phyloP scores from a whole-genome alignment of 345 rosid species.

The Hibiscus mutabilis region DNA sequence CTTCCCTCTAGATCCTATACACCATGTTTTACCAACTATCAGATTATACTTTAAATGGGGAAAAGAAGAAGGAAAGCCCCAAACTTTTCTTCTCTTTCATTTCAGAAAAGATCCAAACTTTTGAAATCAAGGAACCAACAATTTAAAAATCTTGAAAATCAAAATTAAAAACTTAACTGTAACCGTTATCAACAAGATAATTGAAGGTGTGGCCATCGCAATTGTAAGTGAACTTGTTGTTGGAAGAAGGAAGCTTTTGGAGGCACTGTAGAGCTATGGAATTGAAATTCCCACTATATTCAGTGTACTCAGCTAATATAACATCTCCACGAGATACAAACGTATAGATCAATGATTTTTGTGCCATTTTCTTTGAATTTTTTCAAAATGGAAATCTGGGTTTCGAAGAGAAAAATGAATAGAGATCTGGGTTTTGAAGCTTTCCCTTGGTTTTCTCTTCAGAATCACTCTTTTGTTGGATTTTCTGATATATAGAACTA shows the following conservation, averaged over 20 bases:
- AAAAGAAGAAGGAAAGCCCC: neutral
- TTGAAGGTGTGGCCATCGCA: slow-evolving; percentile 37
- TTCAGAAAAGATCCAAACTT: neutral
- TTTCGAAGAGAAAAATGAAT: slow-evolving; percentile 5
- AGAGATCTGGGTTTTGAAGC: slow-evolving; percentile 12
- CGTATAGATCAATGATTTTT: slow-evolving; percentile 31
- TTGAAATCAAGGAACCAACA: neutral
- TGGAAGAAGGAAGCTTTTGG: slow-evolving; percentile 34
- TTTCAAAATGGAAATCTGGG: neutral
- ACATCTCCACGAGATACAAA: slow-evolving; percentile 29
- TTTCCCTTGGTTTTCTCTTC: neutral
- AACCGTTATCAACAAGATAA: slow-evolving; percentile 33
- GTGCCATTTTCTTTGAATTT: slow-evolving; percentile 15
- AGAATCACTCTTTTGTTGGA: neutral
- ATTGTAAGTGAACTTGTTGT: slow-evolving; percentile 39
- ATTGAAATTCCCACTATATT: slow-evolving; percentile 36
- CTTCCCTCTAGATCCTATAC: slow-evolving; percentile 1
- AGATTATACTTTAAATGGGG: neutral
- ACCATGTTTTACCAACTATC: neutral
- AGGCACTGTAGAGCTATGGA: slow-evolving; percentile 37
- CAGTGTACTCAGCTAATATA: slow-evolving; percentile 30
- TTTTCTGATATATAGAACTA: neutral
- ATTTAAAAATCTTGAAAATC: neutral
- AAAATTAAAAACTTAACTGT: slow-evolving; percentile 19
- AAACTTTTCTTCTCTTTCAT: neutral